phyloP scores from a whole-genome alignment of 805 yeast species.

The Saccharomycopsis javanensis region DNA sequence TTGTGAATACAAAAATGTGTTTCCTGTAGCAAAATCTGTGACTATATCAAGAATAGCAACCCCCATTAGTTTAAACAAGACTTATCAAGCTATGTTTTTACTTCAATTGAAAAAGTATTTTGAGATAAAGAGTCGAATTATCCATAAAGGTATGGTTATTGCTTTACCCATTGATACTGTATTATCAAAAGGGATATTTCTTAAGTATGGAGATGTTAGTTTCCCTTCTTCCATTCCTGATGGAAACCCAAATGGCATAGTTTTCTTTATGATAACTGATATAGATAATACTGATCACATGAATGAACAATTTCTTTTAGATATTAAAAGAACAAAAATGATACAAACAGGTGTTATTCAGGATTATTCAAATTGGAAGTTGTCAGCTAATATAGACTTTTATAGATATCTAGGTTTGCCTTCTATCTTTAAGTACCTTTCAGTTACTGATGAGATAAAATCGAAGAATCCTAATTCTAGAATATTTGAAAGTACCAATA shows the following conservation, averaged over 20 bases:
- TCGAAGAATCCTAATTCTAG: slow-evolving; percentile 18
- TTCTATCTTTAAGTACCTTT: slow-evolving; percentile 30
- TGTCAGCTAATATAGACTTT: slow-evolving; percentile 30
- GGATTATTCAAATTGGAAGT: slow-evolving; percentile 28
- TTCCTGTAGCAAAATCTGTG: slow-evolving; percentile 42
- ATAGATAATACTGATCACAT: slow-evolving; percentile 22
- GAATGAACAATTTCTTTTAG: slow-evolving; percentile 43
- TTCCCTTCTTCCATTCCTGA: slow-evolving; percentile 38
- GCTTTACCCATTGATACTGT: slow-evolving; percentile 71
- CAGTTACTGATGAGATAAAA: background rate
- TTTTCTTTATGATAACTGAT: slow-evolving; percentile 73
- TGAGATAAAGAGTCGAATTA: slow-evolving; percentile 46
- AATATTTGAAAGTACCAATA: slow-evolving; percentile 38
- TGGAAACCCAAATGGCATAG: slow-evolving; percentile 61
- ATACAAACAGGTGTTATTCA: slow-evolving; percentile 52
- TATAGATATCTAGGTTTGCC: slow-evolving; percentile 37
- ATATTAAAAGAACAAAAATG: slow-evolving; percentile 59
- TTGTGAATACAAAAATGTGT: background rate
- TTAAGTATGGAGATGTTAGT: slow-evolving; percentile 19
- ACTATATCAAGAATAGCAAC: slow-evolving; percentile 61
- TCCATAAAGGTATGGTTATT: slow-evolving; percentile 56
- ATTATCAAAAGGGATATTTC: slow-evolving; percentile 44
- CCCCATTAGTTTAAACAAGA: slow-evolving; percentile 55
- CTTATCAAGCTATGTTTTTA: slow-evolving; percentile 51
- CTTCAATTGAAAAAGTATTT: slow-evolving; percentile 54